Percentiles rank a stretch among this genome's conserved stretches.
phyloP scores from a whole-genome alignment of 768 basidiomycete species.

The Macrocybe gigantea region DNA sequence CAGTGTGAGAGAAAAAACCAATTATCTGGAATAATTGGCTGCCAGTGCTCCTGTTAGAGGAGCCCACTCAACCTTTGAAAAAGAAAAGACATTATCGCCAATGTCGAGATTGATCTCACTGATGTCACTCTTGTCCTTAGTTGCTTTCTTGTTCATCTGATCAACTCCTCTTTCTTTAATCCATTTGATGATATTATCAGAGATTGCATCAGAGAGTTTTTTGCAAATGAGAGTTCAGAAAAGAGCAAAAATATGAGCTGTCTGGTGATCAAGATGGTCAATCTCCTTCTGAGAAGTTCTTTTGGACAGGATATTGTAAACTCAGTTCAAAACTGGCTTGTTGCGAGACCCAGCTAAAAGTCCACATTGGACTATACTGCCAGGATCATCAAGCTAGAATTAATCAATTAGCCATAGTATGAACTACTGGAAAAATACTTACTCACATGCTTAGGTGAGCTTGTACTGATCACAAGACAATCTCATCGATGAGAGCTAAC shows the following conservation, averaged over 20 bases:
- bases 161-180: background rate
- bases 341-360: background rate
- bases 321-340: background rate
- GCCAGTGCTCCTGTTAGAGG: constrained; percentile 3
- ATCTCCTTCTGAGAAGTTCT: background rate
- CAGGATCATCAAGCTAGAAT: background rate
- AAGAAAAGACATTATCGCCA: background rate
- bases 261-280: background rate
- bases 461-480: background rate
- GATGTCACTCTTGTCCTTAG: background rate
- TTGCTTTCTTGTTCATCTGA: background rate
- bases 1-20: background rate
- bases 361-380: background rate
- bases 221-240: no score
- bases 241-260: background rate
- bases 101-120: background rate
- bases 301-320: background rate
- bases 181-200: background rate
- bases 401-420: background rate
- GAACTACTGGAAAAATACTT: background rate
- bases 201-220: background rate
- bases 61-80: background rate
- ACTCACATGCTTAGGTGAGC: background rate
- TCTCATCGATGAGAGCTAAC: background rate
- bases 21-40: constrained; percentile 1